Conservation (phyloP, 805 yeast genomes). For the Nakazawaea siamensis region DNA sequence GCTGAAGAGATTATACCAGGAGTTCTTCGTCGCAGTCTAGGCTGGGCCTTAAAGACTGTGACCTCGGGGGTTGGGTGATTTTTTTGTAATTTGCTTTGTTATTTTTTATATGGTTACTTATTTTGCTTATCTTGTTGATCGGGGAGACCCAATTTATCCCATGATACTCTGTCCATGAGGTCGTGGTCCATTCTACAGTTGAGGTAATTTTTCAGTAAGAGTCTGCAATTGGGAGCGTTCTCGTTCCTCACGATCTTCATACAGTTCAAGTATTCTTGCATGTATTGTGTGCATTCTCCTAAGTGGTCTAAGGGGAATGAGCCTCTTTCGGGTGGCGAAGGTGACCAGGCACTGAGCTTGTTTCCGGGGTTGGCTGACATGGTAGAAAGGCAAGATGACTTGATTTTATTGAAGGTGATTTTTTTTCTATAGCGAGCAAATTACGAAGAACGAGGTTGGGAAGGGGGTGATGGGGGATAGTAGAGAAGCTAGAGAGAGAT, state of each 20-base stretch:
- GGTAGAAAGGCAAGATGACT: too few species aligned
- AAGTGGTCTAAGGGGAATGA: constrained; percentile 90
- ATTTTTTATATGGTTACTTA: not conserved
- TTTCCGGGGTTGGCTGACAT: constrained; percentile 40
- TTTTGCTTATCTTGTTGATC: constrained; percentile 14
- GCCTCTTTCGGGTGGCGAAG: constrained; percentile 95
- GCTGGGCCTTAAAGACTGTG: too few species aligned
- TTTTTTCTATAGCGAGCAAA: too few species aligned
- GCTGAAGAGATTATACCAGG: too few species aligned
- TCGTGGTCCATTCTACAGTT: constrained; percentile 82
- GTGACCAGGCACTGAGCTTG: constrained; percentile 44
- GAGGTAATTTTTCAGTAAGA: constrained; percentile 73
- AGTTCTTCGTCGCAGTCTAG: too few species aligned
- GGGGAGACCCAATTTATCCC: constrained; percentile 29
- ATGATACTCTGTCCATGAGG: constrained; percentile 25
- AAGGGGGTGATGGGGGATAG: too few species aligned
- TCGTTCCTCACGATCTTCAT: constrained; percentile 68
- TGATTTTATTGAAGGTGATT: too few species aligned
- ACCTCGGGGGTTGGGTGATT: too few species aligned
- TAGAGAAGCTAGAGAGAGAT: too few species aligned
- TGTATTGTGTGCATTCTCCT: constrained; percentile 71
- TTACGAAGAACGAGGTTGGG: too few species aligned
- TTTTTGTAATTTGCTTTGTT: too few species aligned
- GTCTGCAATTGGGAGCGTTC: constrained; percentile 86
- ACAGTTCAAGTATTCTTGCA: constrained; percentile 72